These are phyloP conservation scores for Boletus rubropictus DNA, from an alignment of 768 basidiomycete genomes.

Conservation along the genomic window DNA sequence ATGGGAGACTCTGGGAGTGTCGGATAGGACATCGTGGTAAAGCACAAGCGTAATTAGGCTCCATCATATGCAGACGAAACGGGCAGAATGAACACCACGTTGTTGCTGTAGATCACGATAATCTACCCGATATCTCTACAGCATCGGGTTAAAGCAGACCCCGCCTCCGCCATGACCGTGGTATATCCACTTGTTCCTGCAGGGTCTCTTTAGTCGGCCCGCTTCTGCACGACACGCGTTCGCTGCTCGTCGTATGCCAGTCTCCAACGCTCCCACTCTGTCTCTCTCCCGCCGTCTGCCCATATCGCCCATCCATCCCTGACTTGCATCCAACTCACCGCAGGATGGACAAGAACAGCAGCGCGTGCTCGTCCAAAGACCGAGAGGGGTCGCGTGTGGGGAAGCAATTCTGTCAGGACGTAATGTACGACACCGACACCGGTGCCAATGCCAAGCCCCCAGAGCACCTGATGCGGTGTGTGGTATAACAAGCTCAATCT, in stretches of 20 bases:
- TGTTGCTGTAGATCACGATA: too few relatives aligned
- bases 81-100: too few relatives aligned
- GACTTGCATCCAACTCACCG: conserved; percentile 61
- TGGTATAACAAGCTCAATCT: conserved; percentile 75
- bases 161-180: conserved; percentile 50
- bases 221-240: conserved; percentile 17
- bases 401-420: conserved; percentile 51
- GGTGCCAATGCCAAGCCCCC: conserved; percentile 67
- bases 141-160: conserved; percentile 18
- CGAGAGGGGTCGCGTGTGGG: conserved; percentile 47
- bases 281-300: conserved; percentile 71
- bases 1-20: conserved; percentile 32
- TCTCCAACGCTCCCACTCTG: conserved; percentile 67
- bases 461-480: conserved; percentile 61
- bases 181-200: not conserved
- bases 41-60: not conserved
- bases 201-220: conserved; percentile 4
- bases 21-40: conserved; percentile 15
- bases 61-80: too few relatives aligned
- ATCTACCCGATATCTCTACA: conserved; percentile 11
- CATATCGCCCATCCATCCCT: conserved; percentile 82
- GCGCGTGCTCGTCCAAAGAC: conserved; percentile 45
- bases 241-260: conserved; percentile 45
- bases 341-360: conserved; percentile 48
- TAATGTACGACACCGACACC: conserved; percentile 52